Evolutionary conservation across 345 rosid genomes (phyloP).

Genomic region (Zanthoxylum bungeanum): DNA sequence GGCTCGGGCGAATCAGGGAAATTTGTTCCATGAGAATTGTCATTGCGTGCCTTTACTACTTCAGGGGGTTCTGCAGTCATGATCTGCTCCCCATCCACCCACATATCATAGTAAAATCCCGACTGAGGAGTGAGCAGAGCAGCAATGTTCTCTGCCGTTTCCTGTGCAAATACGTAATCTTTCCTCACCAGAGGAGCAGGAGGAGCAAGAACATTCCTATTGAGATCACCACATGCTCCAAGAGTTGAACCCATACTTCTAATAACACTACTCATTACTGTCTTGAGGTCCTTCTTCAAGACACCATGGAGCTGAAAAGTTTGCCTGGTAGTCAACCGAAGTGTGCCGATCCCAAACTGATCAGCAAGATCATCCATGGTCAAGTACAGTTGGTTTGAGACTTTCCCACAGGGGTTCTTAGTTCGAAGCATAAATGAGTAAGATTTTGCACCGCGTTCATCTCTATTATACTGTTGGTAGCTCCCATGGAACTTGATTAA

Average conservation of each 20-base stretch:
- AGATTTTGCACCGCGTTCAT: slow-evolving; percentile 79
- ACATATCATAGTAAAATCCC: slow-evolving; percentile 96
- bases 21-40: slow-evolving; percentile 91
- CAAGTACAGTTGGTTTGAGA: slow-evolving; percentile 74
- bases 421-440: slow-evolving; percentile 98
- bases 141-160: slow-evolving; percentile 92
- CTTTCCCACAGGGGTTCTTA: slow-evolving; percentile 87
- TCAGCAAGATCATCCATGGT: slow-evolving; percentile 97
- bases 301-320: slow-evolving; percentile 99
- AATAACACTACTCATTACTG: slow-evolving; percentile 86
- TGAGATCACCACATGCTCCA: slow-evolving; percentile 98
- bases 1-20: slow-evolving; percentile 94
- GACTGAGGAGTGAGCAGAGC: slow-evolving; percentile 90
- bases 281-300: slow-evolving; percentile 84
- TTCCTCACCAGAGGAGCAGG: slow-evolving; percentile 75
- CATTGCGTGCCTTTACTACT: slow-evolving; percentile 87
- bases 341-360: slow-evolving; percentile 90
- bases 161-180: slow-evolving; percentile 79
- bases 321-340: slow-evolving; percentile 94
- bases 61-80: slow-evolving; percentile 90
- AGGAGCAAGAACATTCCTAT: slow-evolving; percentile 95
- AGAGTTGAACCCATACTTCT: slow-evolving; percentile 90
- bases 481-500: slow-evolving; percentile 97
- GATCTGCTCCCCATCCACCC: slow-evolving; percentile 98
- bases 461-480: slow-evolving; percentile 96